Evolutionary conservation across 352 stramenopile species (phyloP), one percentile per base, ranked within the genome.

Genomic region (Pythium rhizo-oryzae): DNA sequence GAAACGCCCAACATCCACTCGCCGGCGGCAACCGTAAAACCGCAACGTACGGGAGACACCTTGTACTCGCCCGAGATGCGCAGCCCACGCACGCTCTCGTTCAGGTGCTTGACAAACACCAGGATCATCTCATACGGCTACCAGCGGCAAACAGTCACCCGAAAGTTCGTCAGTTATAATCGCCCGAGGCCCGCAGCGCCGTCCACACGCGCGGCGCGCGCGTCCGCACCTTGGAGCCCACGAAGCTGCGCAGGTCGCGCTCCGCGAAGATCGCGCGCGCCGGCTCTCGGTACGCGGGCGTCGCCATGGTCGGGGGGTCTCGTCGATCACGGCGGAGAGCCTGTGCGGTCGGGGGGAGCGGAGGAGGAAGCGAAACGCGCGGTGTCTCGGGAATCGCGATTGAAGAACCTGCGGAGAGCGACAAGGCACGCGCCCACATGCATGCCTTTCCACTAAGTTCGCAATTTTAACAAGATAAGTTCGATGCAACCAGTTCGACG

Each of bases 61-160:
- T 77, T 47, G 52, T 85, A 87, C 13, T 87, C 81, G 72, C 79
- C 83, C 28, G 81, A 89, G 62, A 92, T 82, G 23, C 57, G 66
- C 19, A 77, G 76, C 8, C 85, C 83, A 50, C 85, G 87, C 8
- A 95, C 80, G 67, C 84, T 93, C 59, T 93, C 81, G 72, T 92
- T 95, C 46, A 94, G 47, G 47, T 91, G 79, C 73, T 92, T 92
- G 33, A 94, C 81, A 54, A 94, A 94, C 54, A 92, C 69, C 19
- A 95, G 59, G 30, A 93, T 80, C 81, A 92, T 92, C 53, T 94
- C 80, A 62, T 93, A 87, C 30, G 87, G 77, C 86, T 95, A 49
- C 7, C 16, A 47, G 35, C 19, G n/a, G n/a, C n/a, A 33, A 33
- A 33, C 28, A 33, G 28, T 33, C 28, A 33, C 28, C 28, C 28